These are phyloP conservation scores for Closterium sp. DNA, from an alignment of 139 green algal genomes.

Conservation along the genomic window DNA sequence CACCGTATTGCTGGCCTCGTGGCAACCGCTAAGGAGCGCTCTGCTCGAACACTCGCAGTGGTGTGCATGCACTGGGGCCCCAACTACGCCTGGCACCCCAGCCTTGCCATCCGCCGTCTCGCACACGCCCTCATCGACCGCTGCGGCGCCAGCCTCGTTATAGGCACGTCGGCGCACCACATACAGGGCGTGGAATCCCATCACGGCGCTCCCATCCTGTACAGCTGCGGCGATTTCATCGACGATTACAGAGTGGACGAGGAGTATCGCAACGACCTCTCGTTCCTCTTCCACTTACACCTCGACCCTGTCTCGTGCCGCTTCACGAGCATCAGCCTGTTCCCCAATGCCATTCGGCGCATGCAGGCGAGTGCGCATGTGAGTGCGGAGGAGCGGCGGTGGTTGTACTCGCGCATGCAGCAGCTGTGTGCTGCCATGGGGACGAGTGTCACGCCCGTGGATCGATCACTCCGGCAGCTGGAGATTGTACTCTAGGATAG, in stretches of 20 bases:
- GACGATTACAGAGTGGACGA: conserved; percentile 66
- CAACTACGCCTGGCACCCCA: conserved; percentile 65
- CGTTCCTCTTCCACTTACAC: conserved; percentile 44
- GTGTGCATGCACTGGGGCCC: conserved; percentile 69
- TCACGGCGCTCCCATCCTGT: conserved; percentile 61
- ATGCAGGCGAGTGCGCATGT: not conserved
- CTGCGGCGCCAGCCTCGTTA: conserved; percentile 30
- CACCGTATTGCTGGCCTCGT: not conserved
- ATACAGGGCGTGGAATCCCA: conserved; percentile 57
- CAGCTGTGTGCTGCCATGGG: not conserved
- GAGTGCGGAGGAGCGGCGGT: not conserved
- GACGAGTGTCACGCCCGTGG: not conserved
- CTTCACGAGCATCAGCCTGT: not conserved
- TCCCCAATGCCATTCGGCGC: not conserved
- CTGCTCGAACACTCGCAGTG: conserved; percentile 35
- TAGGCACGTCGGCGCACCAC: conserved; percentile 36
- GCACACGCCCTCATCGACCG: conserved; percentile 28
- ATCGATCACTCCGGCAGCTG: not conserved
- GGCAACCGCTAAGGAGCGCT: no score
- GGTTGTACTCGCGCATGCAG: not conserved
- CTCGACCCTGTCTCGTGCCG: not conserved
- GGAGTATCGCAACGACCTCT: conserved; percentile 64
- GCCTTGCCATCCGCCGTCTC: conserved; percentile 11
- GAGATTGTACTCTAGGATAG: not conserved
- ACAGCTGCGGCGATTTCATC: conserved; percentile 65